phyloP scores from a whole-genome alignment of 305 asterid species.

The Fraxinus xanthoxyloides region DNA sequence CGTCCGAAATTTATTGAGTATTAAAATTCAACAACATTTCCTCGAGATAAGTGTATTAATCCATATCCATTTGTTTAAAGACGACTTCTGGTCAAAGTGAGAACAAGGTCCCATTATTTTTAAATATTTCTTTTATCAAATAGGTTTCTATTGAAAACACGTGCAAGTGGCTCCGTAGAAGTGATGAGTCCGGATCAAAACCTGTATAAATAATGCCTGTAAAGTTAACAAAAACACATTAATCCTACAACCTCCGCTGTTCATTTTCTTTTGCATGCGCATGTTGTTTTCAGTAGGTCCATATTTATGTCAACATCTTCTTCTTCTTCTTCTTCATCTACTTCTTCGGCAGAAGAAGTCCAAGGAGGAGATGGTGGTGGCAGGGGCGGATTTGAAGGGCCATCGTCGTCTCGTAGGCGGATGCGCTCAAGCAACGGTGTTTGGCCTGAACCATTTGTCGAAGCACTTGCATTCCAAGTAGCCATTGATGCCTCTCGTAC shows the following conservation, averaged over 20 bases:
- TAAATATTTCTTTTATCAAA: neutral
- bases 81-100: neutral
- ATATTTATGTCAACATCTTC: slow-evolving; percentile 38
- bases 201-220: neutral
- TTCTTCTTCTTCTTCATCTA: slow-evolving; percentile 13
- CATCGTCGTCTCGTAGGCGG: slow-evolving; percentile 46
- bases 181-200: neutral
- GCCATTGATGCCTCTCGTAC: slow-evolving; percentile 38
- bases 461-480: slow-evolving; percentile 41
- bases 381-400: slow-evolving; percentile 27
- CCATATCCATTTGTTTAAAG: neutral
- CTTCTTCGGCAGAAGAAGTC: slow-evolving; percentile 20
- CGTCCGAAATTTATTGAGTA: too few species aligned
- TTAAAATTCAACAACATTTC: neutral
- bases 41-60: neutral
- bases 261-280: neutral
- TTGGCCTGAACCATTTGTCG: slow-evolving; percentile 57
- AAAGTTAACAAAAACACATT: neutral
- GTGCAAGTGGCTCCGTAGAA: neutral
- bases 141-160: neutral
- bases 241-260: neutral
- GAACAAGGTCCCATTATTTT: neutral
- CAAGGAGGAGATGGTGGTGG: slow-evolving; percentile 29
- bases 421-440: slow-evolving; percentile 35
- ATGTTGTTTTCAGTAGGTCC: neutral